Evolutionary conservation across 1,139 yeast genomes (phyloP).

Genomic region (Yueomyces sp.): DNA sequence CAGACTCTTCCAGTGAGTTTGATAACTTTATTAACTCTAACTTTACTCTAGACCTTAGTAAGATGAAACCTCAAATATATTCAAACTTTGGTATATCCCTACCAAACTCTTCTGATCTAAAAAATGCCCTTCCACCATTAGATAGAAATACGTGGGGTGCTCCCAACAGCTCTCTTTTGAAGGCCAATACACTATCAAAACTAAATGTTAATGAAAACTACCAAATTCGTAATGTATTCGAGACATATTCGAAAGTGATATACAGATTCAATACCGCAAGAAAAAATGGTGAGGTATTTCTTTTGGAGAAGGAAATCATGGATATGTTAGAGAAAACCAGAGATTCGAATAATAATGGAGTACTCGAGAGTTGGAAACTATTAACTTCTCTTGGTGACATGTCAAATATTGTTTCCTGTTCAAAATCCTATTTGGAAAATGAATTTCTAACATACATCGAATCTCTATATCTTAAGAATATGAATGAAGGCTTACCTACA

Average conservation of each 20-base stretch:
- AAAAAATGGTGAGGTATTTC: constrained; percentile 30
- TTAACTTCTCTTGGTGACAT: constrained; percentile 22
- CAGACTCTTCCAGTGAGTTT: not conserved
- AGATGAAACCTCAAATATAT: not conserved
- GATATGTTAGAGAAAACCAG: constrained; percentile 24
- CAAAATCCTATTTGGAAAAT: constrained; percentile 51
- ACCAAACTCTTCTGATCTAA: not conserved
- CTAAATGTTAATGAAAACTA: constrained; percentile 30
- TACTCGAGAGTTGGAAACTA: constrained; percentile 54
- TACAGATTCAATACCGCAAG: constrained; percentile 61
- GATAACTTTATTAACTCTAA: not conserved
- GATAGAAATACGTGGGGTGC: constrained; percentile 24
- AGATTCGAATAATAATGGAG: constrained; percentile 49
- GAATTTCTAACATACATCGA: constrained; percentile 73
- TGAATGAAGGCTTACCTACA: constrained; percentile 56
- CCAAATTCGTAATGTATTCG: constrained; percentile 45
- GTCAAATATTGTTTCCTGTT: constrained; percentile 37
- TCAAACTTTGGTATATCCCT: not conserved
- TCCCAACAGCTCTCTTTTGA: constrained; percentile 18
- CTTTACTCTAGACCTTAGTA: constrained; percentile 2
- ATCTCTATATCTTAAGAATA: constrained; percentile 51
- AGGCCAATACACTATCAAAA: constrained; percentile 22
- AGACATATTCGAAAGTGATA: constrained; percentile 59
- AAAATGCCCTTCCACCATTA: constrained; percentile 8
- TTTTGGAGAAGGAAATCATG: constrained; percentile 24